A percentile compares a stretch with the other conserved stretches of the same genome.
Conservation (phyloP, 129 eudicot species). For the Mikania micrantha region DNA sequence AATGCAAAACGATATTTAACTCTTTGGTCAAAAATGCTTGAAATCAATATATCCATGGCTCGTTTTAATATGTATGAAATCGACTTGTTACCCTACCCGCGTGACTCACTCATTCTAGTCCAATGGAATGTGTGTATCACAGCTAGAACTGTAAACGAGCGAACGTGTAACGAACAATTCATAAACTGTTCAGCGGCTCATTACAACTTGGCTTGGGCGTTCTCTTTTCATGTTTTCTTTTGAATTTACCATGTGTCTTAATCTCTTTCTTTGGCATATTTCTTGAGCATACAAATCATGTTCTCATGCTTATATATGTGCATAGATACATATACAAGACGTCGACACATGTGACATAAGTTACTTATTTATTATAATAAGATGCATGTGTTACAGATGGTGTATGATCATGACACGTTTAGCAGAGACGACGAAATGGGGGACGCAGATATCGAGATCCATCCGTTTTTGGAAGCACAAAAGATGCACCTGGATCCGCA, state of each 20-base stretch:
- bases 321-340: background rate
- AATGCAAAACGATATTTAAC: too few relatives aligned
- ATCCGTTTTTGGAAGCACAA: slow-evolving; percentile 32
- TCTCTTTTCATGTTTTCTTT: background rate
- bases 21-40: too few relatives aligned
- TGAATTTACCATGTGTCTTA: background rate
- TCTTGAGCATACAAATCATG: background rate
- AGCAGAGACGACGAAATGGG: slow-evolving; percentile 62
- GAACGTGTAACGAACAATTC: too few relatives aligned
- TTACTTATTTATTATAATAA: too few relatives aligned
- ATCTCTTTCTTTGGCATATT: background rate
- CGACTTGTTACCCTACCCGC: too few relatives aligned
- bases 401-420: slow-evolving; percentile 52
- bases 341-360: too few relatives aligned
- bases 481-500: slow-evolving; percentile 19
- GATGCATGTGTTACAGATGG: slow-evolving; percentile 33
- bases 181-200: too few relatives aligned
- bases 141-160: too few relatives aligned
- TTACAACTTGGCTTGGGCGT: background rate
- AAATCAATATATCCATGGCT: too few relatives aligned
- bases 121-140: too few relatives aligned
- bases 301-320: background rate
- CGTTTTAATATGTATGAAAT: too few relatives aligned
- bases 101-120: too few relatives aligned
- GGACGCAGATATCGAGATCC: slow-evolving; percentile 43